A percentile compares a stretch with the other conserved stretches of the same genome.
These are phyloP conservation scores for Sordaria brevicollis DNA, from an alignment of 495 filamentous ascomycete species.

Conservation along the genomic window DNA sequence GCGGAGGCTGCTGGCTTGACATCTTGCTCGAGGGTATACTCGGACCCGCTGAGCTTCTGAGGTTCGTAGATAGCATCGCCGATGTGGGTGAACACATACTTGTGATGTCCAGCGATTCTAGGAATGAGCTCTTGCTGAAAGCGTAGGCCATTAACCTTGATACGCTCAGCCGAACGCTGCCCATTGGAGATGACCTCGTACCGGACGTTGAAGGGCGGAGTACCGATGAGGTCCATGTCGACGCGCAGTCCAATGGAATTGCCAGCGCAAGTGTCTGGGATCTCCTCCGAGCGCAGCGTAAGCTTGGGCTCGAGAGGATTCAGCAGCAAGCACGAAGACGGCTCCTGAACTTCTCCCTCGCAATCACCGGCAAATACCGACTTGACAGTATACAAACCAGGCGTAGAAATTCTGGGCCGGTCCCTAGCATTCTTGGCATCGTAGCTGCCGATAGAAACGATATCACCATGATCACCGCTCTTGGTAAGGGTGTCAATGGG, in stretches of 20 bases:
- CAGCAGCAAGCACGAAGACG: constrained; percentile 76
- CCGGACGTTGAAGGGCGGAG: constrained; percentile 70
- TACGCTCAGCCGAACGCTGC: constrained; percentile 12
- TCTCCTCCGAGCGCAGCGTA: constrained; percentile 59
- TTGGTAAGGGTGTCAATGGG: constrained; percentile 51
- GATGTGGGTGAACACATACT: constrained; percentile 72
- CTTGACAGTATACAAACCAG: constrained; percentile 76
- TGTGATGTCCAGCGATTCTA: constrained; percentile 68
- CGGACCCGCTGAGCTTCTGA: constrained; percentile 39
- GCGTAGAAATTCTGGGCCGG: constrained; percentile 51
- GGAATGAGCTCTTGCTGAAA: constrained; percentile 81
- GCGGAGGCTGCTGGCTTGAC: constrained; percentile 88
- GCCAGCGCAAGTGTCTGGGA: constrained; percentile 88
- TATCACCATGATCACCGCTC: constrained; percentile 51
- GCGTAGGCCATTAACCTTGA: constrained; percentile 51
- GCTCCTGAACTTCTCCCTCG: constrained; percentile 79
- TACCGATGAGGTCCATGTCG: constrained; percentile 78
- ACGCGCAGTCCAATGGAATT: constrained; percentile 84
- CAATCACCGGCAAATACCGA: constrained; percentile 71
- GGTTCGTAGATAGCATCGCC: constrained; percentile 70
- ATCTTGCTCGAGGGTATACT: constrained; percentile 65
- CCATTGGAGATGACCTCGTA: constrained; percentile 61
- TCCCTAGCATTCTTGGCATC: constrained; percentile 39
- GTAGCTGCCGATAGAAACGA: constrained; percentile 41
- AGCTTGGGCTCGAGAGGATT: constrained; percentile 85